Evolutionary conservation across 306 rosid species (phyloP), one percentile per base, ranked within the genome.

Genomic region (Prosopis cineraria): DNA sequence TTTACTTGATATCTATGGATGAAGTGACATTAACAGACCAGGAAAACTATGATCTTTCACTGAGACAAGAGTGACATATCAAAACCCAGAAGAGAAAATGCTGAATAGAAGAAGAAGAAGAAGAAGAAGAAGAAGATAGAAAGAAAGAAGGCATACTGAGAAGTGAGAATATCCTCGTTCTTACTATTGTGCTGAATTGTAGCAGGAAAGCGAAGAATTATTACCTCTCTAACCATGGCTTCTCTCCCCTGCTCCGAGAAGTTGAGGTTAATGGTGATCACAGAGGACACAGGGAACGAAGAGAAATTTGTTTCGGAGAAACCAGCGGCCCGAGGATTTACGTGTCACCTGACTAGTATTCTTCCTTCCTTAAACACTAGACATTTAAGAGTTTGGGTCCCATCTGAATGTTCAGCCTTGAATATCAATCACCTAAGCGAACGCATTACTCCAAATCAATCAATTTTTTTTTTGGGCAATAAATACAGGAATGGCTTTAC

Each of bases 181-280:
- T 72, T 76, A 40, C 9, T n/a, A 36, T 30, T 62, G 63, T 22
- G 56, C 44, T 63, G 52, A 84, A n/a, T 68, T 60, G 72, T 19
- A 24, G 9, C 11, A 80, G 73, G 36, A 45, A 83, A 76, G 60
- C 16, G 53, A 13, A 25, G 41, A 79, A 79, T 25, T 52, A 24
- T 72, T 87, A 92, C 97, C 92, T 89, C 88, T 40, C 85, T 65
- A 76, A 76, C 80, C 93, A 89, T 83, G 86, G 90, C 71, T 47
- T 37, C 67, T 65, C 80, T 78, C 36, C 73, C 62, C 41, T 70
- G 66, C 68, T 47, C 66, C 12, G 70, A 75, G 86, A 74, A 77
- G 79, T 48, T 72, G 84, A 76, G 81, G 30, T 72, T 68, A 86
- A 74, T 83, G 87, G 81, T 72, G 84, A 76, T 68, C 77, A 78